Conservation (phyloP, 164 flowering plant species). For the Vitis labrusca region DNA sequence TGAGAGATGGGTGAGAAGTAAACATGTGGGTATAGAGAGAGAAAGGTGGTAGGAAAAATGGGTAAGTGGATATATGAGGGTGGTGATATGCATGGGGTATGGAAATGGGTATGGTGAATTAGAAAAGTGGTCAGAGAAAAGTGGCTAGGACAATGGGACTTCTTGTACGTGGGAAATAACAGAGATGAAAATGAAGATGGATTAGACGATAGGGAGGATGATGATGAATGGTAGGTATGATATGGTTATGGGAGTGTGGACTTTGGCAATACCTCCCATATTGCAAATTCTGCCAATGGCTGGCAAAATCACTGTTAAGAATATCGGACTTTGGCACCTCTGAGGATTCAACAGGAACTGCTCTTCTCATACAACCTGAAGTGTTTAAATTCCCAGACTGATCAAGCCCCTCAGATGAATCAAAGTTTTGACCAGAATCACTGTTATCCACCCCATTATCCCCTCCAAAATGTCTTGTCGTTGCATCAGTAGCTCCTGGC, state of each 20-base stretch:
- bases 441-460: constrained; percentile 48
- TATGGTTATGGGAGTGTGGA: constrained; percentile 26
- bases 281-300: constrained; percentile 89
- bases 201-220: too few species aligned
- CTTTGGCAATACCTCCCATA: constrained; percentile 84
- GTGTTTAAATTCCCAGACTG: constrained; percentile 39
- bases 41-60: too few species aligned
- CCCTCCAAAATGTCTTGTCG: constrained; percentile 44
- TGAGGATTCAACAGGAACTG: constrained; percentile 36
- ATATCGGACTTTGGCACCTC: constrained; percentile 71
- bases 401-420: constrained; percentile 43
- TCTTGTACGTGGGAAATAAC: too few species aligned
- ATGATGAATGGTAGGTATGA: too few species aligned
- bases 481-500: constrained; percentile 46
- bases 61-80: too few species aligned
- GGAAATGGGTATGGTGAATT: too few species aligned
- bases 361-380: constrained; percentile 30
- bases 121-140: too few species aligned
- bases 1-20: too few species aligned
- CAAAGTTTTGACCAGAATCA: constrained; percentile 52
- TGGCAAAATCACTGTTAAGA: constrained; percentile 80
- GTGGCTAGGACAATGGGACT: too few species aligned
- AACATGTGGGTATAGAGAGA: too few species aligned
- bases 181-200: too few species aligned
- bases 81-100: too few species aligned